These are phyloP conservation scores for Hippophae gyantsensis DNA, from an alignment of 306 rosid genomes.

Conservation along the genomic window DNA sequence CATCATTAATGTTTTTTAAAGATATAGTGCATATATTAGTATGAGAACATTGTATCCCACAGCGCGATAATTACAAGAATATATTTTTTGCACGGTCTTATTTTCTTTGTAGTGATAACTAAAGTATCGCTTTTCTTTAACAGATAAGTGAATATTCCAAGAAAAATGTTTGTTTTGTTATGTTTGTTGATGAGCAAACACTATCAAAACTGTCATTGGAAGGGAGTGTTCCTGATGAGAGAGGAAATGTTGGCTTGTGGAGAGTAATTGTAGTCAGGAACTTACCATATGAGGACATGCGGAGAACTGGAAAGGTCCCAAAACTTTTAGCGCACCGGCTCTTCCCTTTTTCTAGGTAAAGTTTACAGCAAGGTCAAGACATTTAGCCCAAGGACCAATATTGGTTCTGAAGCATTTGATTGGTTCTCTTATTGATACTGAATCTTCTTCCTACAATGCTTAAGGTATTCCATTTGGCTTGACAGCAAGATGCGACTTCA, in stretches of 20 bases:
- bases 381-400: slow-evolving; percentile 13
- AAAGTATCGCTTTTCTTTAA: slow-evolving; percentile 22
- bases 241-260: slow-evolving; percentile 75
- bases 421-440: slow-evolving; percentile 1
- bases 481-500: slow-evolving; percentile 95
- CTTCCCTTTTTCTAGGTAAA: slow-evolving; percentile 77
- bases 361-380: slow-evolving; percentile 17
- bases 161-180: slow-evolving; percentile 74
- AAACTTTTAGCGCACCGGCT: slow-evolving; percentile 87
- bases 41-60: slow-evolving; percentile 5
- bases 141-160: slow-evolving; percentile 88
- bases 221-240: slow-evolving; percentile 61
- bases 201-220: slow-evolving; percentile 53
- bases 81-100: neutral
- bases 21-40: neutral
- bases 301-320: slow-evolving; percentile 96
- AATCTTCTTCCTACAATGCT: slow-evolving; percentile 11
- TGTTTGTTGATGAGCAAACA: slow-evolving; percentile 82
- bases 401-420: slow-evolving; percentile 2
- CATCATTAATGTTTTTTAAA: neutral
- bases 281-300: slow-evolving; percentile 79
- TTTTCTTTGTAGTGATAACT: slow-evolving; percentile 14
- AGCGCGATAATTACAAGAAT: too few relatives aligned
- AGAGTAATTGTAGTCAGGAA: slow-evolving; percentile 57
- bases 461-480: slow-evolving; percentile 92